Base-by-base conservation (phyloP, 2,329 filamentous ascomycete genomes). In the Arthrobotrys entomopaga region DNA sequence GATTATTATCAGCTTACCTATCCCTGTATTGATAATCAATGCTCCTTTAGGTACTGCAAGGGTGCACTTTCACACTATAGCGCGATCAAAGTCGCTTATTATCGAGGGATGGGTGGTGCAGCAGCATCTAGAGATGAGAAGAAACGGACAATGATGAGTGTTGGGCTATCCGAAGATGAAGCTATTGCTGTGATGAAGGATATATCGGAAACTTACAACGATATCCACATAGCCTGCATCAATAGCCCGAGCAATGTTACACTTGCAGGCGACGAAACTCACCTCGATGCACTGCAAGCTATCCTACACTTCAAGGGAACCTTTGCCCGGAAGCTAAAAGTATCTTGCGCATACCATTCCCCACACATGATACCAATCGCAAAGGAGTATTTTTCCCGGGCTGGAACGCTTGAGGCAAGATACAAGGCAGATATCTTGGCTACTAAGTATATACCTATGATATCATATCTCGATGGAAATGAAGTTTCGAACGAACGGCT, bases 341-440 rank as follows among this genome's bases (percentile, higher is more conserved):
- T 83, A 42, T 81, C 83, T 58, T 81, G 79, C 1, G 83, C 83
- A 0, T 85, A 84, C 71, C 83, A 85, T 77, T 83, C 82, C 0
- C 80, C 80, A 29, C 82, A 82, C 69, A 83, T 83, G 82, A 77
- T 79, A 76, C 46, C 67, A 1, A 76, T 81, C 11, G 80, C 79
- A 0, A 79, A 80, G 38, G 78, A 79, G 11, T 83, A 83, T 61
- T 75, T 75, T 15, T 19, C 60, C 70, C 56, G 59, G 57, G 65
- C 65, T 22, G 65, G 57, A 7, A 3, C 5, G n/a, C 48, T 69
- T 19, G 50, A 69, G 24, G 56, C 38, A 48, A 48, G 56, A 6
- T 54, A 46, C 22, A 10, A 54, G 15, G 15, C n/a, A 11, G 19
- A 53, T 24, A 8, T 5, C 15, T 8, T 13, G 26, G 13, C 20